Evolutionary conservation across 2,329 filamentous ascomycete species (phyloP).

Genomic region (Pseudogymnoascus sp.): DNA sequence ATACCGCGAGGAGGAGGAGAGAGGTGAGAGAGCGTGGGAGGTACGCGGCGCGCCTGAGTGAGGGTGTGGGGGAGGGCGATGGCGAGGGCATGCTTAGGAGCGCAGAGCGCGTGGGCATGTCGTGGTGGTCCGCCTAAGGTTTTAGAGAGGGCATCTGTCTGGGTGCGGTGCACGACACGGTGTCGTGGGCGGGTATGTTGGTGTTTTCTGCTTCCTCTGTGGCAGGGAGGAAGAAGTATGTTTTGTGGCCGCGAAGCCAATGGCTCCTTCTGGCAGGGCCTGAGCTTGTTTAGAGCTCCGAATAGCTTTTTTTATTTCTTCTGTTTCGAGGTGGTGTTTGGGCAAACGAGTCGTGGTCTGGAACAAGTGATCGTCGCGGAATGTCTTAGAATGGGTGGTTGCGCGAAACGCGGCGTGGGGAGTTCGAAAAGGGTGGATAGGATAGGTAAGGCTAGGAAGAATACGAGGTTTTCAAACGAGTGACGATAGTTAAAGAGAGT

Average conservation of each 20-base stretch:
- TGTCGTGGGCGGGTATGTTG: not conserved
- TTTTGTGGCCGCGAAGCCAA: not conserved
- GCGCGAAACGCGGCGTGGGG: not conserved
- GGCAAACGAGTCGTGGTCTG: not conserved
- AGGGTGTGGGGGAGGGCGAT: not conserved
- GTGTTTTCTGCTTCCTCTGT: not conserved
- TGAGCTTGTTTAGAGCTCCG: not conserved
- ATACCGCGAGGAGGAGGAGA: not conserved
- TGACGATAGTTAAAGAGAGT: not conserved
- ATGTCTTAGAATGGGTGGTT: not conserved
- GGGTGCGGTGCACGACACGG: not conserved
- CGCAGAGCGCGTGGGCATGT: not conserved
- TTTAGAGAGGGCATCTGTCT: not conserved
- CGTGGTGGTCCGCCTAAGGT: not conserved
- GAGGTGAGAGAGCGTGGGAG: not conserved
- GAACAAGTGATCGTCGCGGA: not conserved
- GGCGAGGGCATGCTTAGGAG: not conserved
- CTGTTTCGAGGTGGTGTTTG: not conserved
- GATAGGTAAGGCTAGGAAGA: not conserved
- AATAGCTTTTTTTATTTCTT: not conserved
- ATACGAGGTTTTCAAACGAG: not conserved
- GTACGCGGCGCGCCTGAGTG: not conserved
- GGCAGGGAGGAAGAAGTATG: not conserved
- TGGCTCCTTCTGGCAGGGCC: not conserved
- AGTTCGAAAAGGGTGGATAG: not conserved